A percentile compares a stretch with the other conserved stretches of the same genome.
Conservation (phyloP, 495 filamentous ascomycete species). For the Alectoria sarmentosa region DNA sequence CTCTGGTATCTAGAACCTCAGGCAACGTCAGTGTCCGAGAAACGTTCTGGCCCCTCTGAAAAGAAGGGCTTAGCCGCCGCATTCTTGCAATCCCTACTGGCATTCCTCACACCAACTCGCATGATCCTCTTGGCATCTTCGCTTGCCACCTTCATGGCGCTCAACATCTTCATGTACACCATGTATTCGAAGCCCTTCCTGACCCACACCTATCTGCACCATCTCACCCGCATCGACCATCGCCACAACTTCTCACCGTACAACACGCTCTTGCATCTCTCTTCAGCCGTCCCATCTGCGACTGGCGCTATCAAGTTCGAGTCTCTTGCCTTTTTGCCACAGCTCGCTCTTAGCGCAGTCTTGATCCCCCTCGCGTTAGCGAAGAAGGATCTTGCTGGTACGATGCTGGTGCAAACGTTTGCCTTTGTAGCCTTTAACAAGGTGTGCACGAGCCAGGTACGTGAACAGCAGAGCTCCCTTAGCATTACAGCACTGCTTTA, state of each 20-base stretch:
- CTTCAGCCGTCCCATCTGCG: slow-evolving; percentile 43
- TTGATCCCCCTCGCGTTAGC: slow-evolving; percentile 72
- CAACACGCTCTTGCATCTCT: slow-evolving; percentile 82
- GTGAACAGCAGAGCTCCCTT: slow-evolving; percentile 7
- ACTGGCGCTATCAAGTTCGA: slow-evolving; percentile 50
- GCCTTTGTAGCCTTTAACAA: slow-evolving; percentile 98
- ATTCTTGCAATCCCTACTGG: slow-evolving; percentile 25
- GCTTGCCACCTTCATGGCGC: slow-evolving; percentile 56
- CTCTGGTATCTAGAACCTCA: slow-evolving; percentile 74
- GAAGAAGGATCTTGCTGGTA: slow-evolving; percentile 70
- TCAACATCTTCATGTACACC: slow-evolving; percentile 73
- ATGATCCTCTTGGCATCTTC: slow-evolving; percentile 57
- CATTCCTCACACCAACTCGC: slow-evolving; percentile 56
- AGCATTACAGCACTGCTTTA: background rate
- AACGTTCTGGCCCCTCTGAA: background rate
- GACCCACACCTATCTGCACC: slow-evolving; percentile 84
- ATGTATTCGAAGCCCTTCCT: slow-evolving; percentile 70
- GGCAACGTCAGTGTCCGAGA: background rate
- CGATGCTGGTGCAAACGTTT: slow-evolving; percentile 99
- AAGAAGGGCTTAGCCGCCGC: background rate
- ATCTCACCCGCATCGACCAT: slow-evolving; percentile 89
- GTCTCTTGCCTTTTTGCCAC: slow-evolving; percentile 79
- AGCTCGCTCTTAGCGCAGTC: slow-evolving; percentile 68
- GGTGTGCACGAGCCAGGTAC: slow-evolving; percentile 94
- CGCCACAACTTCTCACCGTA: slow-evolving; percentile 98